phyloP scores from a whole-genome alignment of 1,284 basidiomycete genomes.

The Boletus hoseneyae region DNA sequence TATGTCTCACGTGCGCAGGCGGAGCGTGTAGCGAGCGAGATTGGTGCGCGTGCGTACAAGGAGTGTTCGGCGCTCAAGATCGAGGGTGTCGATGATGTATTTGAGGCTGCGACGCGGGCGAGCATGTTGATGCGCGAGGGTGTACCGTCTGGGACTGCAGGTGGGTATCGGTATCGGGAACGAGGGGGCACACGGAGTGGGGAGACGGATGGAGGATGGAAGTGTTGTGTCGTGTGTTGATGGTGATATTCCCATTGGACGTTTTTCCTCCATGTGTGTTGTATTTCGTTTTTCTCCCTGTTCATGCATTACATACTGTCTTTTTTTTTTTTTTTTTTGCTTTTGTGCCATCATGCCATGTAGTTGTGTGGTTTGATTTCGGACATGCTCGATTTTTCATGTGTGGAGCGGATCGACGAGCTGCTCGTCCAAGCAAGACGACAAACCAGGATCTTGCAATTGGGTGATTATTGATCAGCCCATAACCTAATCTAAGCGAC shows the following conservation, averaged over 20 bases:
- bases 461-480: too few relatives aligned
- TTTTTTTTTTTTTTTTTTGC: too few relatives aligned
- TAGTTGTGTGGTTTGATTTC: too few relatives aligned
- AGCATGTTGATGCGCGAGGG: conserved; percentile 92
- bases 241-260: neutral
- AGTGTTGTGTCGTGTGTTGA: conserved; percentile 61
- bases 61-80: conserved; percentile 91
- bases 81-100: conserved; percentile 93
- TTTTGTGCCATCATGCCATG: neutral
- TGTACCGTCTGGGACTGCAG: conserved; percentile 50
- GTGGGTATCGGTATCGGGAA: conserved; percentile 33
- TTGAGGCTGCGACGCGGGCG: conserved; percentile 90
- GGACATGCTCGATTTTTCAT: too few relatives aligned
- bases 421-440: too few relatives aligned
- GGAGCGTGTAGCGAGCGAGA: conserved; percentile 71
- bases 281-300: neutral
- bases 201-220: conserved; percentile 45
- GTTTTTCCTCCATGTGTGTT: too few relatives aligned
- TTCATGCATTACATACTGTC: conserved; percentile 17
- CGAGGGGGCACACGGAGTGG: conserved; percentile 21
- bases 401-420: too few relatives aligned
- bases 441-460: too few relatives aligned
- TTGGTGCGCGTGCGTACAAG: conserved; percentile 89
- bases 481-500: too few relatives aligned
- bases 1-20: conserved; percentile 74